Evolutionary conservation across 345 rosid species (phyloP).

Genomic region (Hibiscus tridactylites): DNA sequence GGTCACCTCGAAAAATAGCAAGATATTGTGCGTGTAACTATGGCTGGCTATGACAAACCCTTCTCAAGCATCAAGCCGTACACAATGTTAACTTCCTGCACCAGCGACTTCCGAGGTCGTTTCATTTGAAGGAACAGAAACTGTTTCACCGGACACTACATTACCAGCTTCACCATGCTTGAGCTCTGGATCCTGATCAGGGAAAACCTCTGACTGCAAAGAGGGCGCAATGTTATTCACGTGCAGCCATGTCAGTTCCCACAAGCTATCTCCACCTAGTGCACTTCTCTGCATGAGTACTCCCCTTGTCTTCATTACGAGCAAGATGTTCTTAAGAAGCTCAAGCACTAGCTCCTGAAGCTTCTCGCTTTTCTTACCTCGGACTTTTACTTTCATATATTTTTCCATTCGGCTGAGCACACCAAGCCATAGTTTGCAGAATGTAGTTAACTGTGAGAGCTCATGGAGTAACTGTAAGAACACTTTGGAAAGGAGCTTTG

Average conservation of each 20-base stretch:
- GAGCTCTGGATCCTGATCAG: constrained; percentile 44
- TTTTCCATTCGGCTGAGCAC: constrained; percentile 91
- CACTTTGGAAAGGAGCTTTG: constrained; percentile 73
- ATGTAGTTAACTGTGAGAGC: constrained; percentile 65
- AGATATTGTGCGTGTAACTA: neutral
- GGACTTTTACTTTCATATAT: constrained; percentile 77
- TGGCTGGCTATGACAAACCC: constrained; percentile 16
- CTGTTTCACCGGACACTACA: constrained; percentile 29
- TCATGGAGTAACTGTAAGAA: constrained; percentile 67
- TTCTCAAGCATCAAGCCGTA: neutral
- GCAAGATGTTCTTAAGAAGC: constrained; percentile 75
- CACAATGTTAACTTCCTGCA: constrained; percentile 19
- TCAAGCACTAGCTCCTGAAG: constrained; percentile 83
- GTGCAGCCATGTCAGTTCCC: constrained; percentile 98
- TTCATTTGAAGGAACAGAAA: constrained; percentile 34
- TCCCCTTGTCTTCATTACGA: constrained; percentile 76
- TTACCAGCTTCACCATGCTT: constrained; percentile 15
- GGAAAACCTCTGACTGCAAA: constrained; percentile 79
- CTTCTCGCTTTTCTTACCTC: constrained; percentile 87
- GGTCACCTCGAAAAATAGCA: constrained; percentile 4
- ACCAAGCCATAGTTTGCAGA: constrained; percentile 93
- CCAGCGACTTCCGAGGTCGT: constrained; percentile 29
- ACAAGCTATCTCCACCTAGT: constrained; percentile 87
- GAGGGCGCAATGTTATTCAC: constrained; percentile 76
- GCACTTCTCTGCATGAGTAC: constrained; percentile 82